Percentiles rank a stretch among this genome's conserved stretches.
Evolutionary conservation across 2,329 filamentous ascomycete species (phyloP).

Genomic region (Lecanicillium sp.): DNA sequence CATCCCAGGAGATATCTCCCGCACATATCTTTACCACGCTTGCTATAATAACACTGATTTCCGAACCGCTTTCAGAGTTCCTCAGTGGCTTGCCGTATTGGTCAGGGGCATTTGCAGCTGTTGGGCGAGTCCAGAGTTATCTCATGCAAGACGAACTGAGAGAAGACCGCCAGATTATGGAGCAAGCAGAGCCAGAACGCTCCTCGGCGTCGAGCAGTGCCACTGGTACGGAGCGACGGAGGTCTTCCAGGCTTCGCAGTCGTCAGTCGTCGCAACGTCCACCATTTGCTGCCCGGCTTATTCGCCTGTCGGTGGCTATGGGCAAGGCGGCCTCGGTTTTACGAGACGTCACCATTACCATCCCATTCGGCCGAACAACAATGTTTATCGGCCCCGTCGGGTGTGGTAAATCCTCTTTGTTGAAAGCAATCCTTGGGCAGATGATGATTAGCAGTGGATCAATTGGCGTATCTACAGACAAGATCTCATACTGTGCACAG

Average conservation of each 20-base stretch:
- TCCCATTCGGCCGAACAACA: not conserved
- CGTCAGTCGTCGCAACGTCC: not conserved
- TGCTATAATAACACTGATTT: not conserved
- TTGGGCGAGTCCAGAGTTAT: not conserved
- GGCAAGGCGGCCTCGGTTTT: not conserved
- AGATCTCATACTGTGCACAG: constrained; percentile 6
- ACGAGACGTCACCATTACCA: not conserved
- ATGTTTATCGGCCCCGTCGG: constrained; percentile 9
- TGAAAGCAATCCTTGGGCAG: constrained; percentile 18
- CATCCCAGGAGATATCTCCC: not conserved
- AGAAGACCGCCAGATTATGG: not conserved
- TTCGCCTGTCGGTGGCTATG: not conserved
- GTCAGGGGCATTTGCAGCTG: not conserved
- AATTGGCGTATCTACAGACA: constrained; percentile 11
- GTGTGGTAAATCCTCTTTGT: constrained; percentile 16
- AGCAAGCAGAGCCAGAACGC: not conserved
- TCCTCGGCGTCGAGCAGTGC: no score
- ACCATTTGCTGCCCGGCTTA: not conserved
- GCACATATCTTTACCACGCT: not conserved
- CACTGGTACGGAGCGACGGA: no score
- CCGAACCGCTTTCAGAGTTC: not conserved
- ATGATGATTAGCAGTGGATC: constrained; percentile 7
- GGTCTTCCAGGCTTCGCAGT: no score
- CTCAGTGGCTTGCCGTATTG: not conserved
- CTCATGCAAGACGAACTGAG: not conserved